A percentile compares a stretch with the other conserved stretches of the same genome.
These are phyloP conservation scores for Limnanthes douglasii DNA, from an alignment of 345 rosid genomes.

Conservation along the genomic window DNA sequence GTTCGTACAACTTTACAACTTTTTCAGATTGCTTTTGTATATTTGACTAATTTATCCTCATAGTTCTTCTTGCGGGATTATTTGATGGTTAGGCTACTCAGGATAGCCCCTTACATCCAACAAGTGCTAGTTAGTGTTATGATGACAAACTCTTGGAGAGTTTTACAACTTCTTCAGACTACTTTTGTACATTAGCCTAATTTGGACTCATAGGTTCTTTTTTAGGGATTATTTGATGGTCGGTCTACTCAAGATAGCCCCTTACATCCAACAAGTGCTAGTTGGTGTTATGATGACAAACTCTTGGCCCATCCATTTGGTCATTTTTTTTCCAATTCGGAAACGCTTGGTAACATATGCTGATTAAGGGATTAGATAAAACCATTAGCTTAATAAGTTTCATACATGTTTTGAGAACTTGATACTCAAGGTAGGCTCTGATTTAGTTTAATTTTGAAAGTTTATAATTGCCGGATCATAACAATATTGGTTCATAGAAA, in stretches of 20 bases:
- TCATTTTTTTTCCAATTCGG: too few species aligned
- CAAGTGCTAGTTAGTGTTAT: too few species aligned
- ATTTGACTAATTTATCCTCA: slow-evolving; percentile 75
- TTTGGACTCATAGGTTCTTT: slow-evolving; percentile 66
- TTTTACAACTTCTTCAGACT: slow-evolving; percentile 41
- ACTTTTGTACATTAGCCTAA: slow-evolving; percentile 75
- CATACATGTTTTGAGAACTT: too few species aligned
- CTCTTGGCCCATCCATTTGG: too few species aligned
- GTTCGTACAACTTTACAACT: slow-evolving; percentile 42
- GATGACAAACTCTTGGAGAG: too few species aligned
- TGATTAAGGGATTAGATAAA: too few species aligned
- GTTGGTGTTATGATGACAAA: too few species aligned
- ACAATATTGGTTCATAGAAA: too few species aligned
- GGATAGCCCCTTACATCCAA: slow-evolving; percentile 29
- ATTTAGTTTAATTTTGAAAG: too few species aligned
- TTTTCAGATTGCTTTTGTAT: slow-evolving; percentile 51
- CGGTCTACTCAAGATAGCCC: slow-evolving; percentile 73
- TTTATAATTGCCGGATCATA: too few species aligned
- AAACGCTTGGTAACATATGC: slow-evolving; percentile 1
- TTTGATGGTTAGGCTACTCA: slow-evolving; percentile 87
- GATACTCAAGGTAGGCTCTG: too few species aligned
- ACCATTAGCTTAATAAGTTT: too few species aligned
- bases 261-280: not conserved
- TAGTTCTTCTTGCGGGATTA: slow-evolving; percentile 79
- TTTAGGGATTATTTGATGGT: slow-evolving; percentile 87